A percentile compares a stretch with the other conserved stretches of the same genome.
These are phyloP conservation scores for Psidium guajava DNA, from an alignment of 345 rosid species.

Conservation along the genomic window DNA sequence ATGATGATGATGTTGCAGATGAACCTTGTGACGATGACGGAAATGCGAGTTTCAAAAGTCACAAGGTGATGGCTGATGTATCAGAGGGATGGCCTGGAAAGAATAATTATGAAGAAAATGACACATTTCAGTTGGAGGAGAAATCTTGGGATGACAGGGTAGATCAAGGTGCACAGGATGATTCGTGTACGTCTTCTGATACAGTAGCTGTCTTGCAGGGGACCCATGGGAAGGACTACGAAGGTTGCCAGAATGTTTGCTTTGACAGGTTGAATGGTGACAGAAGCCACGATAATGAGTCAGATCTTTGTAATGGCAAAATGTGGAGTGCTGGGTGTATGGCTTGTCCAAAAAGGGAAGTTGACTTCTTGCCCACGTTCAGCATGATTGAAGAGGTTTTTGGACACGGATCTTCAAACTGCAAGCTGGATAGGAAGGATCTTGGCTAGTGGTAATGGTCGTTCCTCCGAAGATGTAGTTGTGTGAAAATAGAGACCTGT, in stretches of 20 bases:
- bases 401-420: slow-evolving; percentile 30
- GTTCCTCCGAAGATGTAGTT: background rate
- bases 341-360: slow-evolving; percentile 19
- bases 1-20: slow-evolving; percentile 2
- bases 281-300: slow-evolving; percentile 20
- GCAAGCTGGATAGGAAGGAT: slow-evolving; percentile 17
- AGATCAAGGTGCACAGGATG: slow-evolving; percentile 15
- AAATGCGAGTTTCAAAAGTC: background rate
- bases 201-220: background rate
- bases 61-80: background rate
- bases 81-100: slow-evolving; percentile 8
- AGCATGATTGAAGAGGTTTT: slow-evolving; percentile 57
- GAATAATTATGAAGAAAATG: background rate
- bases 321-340: slow-evolving; percentile 26
- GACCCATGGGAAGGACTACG: background rate
- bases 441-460: background rate
- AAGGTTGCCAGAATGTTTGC: slow-evolving; percentile 2
- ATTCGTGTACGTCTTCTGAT: slow-evolving; percentile 21
- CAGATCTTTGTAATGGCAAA: slow-evolving; percentile 32
- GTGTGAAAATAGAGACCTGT: background rate
- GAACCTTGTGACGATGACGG: background rate
- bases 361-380: slow-evolving; percentile 38
- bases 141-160: slow-evolving; percentile 2
- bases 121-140: background rate
- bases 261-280: slow-evolving; percentile 19